Conservation (phyloP, 208 protist species). For the Trypanosoma caninum region DNA sequence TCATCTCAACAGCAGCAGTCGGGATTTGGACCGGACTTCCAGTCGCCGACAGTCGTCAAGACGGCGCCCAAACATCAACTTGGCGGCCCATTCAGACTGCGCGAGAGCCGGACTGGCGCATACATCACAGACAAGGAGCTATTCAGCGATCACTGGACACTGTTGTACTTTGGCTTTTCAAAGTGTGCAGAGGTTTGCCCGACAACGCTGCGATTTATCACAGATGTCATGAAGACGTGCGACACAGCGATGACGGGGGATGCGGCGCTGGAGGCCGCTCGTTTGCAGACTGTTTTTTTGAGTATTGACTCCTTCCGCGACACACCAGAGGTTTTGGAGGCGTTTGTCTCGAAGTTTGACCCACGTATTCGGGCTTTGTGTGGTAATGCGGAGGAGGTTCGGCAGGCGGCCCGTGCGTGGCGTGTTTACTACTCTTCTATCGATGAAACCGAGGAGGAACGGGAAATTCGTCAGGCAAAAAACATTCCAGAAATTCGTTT, state of each 20-base stretch:
- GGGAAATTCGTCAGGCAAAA: constrained; percentile 46
- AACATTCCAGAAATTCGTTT: constrained; percentile 45
- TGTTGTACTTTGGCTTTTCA: constrained; percentile 88
- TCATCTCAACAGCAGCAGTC: not conserved
- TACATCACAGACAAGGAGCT: constrained; percentile 63
- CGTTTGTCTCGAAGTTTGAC: constrained; percentile 62
- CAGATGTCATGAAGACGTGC: constrained; percentile 51
- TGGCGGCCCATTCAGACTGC: constrained; percentile 63
- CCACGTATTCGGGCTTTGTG: constrained; percentile 58
- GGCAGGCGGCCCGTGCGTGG: constrained; percentile 57
- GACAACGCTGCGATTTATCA: constrained; percentile 65
- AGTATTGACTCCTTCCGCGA: constrained; percentile 82
- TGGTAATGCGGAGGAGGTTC: constrained; percentile 48
- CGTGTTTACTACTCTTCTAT: constrained; percentile 83
- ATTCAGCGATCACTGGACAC: constrained; percentile 72
- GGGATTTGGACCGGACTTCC: constrained; percentile 47
- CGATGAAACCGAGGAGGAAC: constrained; percentile 78
- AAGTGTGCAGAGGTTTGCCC: constrained; percentile 86
- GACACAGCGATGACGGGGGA: constrained; percentile 34
- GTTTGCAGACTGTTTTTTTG: constrained; percentile 71
- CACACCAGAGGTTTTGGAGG: constrained; percentile 54
- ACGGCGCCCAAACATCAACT: constrained; percentile 52
- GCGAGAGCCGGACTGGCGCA: constrained; percentile 56
- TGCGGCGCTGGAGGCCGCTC: constrained; percentile 31
- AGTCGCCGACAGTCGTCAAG: constrained; percentile 33